Percentiles rank a stretch among this genome's conserved stretches.
Evolutionary conservation across 2,329 filamentous ascomycete species (phyloP).

Genomic region (Talaromyces islandicus): DNA sequence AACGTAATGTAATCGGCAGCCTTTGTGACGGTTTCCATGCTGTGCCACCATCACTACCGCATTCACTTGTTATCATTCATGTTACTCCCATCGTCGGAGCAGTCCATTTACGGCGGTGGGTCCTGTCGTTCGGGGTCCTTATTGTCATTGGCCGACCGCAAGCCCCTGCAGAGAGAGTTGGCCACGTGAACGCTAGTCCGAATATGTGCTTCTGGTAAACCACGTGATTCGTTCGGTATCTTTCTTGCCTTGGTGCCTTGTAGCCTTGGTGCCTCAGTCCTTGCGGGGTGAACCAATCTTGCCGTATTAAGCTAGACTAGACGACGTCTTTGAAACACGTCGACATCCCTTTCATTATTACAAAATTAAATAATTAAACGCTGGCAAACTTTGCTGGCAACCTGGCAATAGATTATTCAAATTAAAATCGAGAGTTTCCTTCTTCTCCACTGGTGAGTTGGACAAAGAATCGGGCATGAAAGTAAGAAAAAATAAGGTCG

Average conservation of each 20-base stretch:
- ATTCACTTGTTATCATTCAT: too few relatives aligned
- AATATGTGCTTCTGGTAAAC: background rate
- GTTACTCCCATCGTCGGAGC: too few relatives aligned
- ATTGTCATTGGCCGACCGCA: too few relatives aligned
- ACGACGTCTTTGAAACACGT: background rate
- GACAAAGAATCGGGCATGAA: background rate
- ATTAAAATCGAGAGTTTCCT: background rate
- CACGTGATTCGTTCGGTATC: background rate
- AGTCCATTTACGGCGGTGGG: too few relatives aligned
- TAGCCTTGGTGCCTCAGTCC: constrained; percentile 2
- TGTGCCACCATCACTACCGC: too few relatives aligned
- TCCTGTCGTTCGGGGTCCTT: too few relatives aligned
- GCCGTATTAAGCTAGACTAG: background rate
- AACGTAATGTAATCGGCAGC: too few relatives aligned
- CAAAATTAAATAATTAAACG: background rate
- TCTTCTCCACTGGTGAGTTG: background rate
- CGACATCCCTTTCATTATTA: background rate
- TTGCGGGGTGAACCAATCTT: background rate
- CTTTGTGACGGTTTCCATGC: too few relatives aligned
- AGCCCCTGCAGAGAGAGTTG: background rate
- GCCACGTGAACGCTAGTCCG: background rate
- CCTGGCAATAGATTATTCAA: background rate
- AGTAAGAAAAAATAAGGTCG: background rate
- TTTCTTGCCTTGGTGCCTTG: background rate
- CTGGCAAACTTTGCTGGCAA: background rate